Evolutionary conservation across 768 basidiomycete genomes (phyloP).

Genomic region (Amanita exitialis): DNA sequence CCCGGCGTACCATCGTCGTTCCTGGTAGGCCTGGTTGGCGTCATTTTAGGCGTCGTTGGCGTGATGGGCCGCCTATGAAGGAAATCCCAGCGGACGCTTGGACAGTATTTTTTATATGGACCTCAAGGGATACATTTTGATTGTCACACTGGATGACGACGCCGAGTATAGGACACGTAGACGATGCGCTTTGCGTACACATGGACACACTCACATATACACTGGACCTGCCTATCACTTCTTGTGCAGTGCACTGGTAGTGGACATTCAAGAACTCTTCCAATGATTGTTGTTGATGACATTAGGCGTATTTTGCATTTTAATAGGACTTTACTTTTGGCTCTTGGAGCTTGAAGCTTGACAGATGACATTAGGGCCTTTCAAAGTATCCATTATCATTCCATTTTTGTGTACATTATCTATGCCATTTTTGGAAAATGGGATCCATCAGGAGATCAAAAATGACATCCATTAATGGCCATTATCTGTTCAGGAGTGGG

Average conservation of each 20-base stretch:
- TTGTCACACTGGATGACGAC: neutral
- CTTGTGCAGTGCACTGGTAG: neutral
- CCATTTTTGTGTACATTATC: no score
- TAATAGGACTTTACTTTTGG: neutral
- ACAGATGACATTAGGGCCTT: neutral
- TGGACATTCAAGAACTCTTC: neutral
- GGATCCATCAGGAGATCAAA: no score
- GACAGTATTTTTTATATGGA: neutral
- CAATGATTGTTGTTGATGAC: neutral
- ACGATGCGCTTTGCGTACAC: neutral
- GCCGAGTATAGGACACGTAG: neutral
- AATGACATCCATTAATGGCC: no score
- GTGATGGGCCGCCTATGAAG: constrained; percentile 11
- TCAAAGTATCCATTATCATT: no score
- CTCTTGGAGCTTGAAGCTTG: neutral
- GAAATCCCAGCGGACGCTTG: neutral
- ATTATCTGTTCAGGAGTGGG: no score
- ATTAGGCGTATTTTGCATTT: neutral
- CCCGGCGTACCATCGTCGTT: constrained; percentile 24
- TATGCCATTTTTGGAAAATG: no score
- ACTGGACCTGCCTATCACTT: neutral
- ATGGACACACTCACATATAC: neutral
- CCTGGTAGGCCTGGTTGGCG: constrained; percentile 25
- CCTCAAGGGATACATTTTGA: neutral
- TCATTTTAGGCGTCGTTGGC: constrained; percentile 23